Conservation (phyloP, 805 yeast genomes). For the Nakazawaea ernobii region DNA sequence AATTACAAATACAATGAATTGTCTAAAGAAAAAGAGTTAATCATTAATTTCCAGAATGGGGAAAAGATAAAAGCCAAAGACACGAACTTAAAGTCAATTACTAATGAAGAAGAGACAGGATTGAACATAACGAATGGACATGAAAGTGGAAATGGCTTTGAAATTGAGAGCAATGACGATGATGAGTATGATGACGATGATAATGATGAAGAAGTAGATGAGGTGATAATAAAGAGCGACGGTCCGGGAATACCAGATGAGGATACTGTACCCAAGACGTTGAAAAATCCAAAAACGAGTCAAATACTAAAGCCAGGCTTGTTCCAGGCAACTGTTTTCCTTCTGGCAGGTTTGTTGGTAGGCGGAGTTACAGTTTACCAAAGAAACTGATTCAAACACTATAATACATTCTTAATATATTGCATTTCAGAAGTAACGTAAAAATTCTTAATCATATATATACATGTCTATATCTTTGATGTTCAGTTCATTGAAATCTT, state of each 20-base stretch:
- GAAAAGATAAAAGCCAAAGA: slow-evolving; percentile 15
- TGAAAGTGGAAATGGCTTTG: slow-evolving; percentile 13
- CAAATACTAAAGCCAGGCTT: neutral
- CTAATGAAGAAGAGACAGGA: neutral
- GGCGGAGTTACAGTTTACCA: slow-evolving; percentile 7
- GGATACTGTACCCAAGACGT: neutral
- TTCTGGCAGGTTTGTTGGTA: slow-evolving; percentile 6
- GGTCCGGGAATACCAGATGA: neutral
- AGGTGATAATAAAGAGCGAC: neutral
- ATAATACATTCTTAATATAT: too few relatives aligned
- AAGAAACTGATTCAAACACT: neutral
- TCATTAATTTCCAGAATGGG: slow-evolving; percentile 18
- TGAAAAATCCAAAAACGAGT: neutral
- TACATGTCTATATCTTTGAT: neutral
- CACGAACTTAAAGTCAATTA: neutral
- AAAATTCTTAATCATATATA: neutral
- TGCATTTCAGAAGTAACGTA: too few relatives aligned
- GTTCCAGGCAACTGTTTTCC: slow-evolving; percentile 1
- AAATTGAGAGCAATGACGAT: neutral
- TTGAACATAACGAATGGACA: slow-evolving; percentile 1
- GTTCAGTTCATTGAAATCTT: neutral
- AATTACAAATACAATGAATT: slow-evolving; percentile 12
- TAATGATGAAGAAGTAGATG: neutral
- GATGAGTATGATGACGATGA: neutral
- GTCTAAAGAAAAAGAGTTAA: slow-evolving; percentile 14